Percentiles rank a stretch among this genome's conserved stretches.
These are phyloP conservation scores for Mycosphaerella arachidis DNA, from an alignment of 2,329 filamentous ascomycete genomes.

Conservation along the genomic window DNA sequence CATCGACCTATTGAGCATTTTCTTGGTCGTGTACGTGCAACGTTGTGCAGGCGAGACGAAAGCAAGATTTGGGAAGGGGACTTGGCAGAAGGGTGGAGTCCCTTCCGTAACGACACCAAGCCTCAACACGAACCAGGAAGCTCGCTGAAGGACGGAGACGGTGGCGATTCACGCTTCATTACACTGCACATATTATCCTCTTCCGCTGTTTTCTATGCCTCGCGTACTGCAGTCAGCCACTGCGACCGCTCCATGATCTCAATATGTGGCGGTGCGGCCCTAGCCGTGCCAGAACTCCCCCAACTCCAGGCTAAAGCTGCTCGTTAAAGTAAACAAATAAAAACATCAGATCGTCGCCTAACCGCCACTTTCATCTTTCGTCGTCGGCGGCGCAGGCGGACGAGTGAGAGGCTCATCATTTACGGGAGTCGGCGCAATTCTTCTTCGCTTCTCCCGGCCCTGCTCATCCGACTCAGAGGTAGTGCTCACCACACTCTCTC, in stretches of 20 bases:
- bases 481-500: conserved; percentile 28
- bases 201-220: background rate
- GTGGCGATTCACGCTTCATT: background rate
- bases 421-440: conserved; percentile 44
- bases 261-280: background rate
- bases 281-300: background rate
- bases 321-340: conserved; percentile 9
- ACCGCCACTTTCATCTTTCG: background rate
- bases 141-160: background rate
- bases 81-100: background rate
- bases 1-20: background rate
- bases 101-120: background rate
- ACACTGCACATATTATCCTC: background rate
- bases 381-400: background rate
- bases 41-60: background rate
- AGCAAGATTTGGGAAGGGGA: background rate
- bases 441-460: conserved; percentile 40
- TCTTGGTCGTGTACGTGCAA: background rate
- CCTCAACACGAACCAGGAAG: background rate
- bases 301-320: conserved; percentile 17
- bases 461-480: conserved; percentile 35
- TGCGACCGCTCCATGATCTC: background rate
- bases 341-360: background rate
- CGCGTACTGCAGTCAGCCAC: background rate
- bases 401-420: background rate